phyloP scores from a whole-genome alignment of 345 rosid species.

The Salix suchowensis region DNA sequence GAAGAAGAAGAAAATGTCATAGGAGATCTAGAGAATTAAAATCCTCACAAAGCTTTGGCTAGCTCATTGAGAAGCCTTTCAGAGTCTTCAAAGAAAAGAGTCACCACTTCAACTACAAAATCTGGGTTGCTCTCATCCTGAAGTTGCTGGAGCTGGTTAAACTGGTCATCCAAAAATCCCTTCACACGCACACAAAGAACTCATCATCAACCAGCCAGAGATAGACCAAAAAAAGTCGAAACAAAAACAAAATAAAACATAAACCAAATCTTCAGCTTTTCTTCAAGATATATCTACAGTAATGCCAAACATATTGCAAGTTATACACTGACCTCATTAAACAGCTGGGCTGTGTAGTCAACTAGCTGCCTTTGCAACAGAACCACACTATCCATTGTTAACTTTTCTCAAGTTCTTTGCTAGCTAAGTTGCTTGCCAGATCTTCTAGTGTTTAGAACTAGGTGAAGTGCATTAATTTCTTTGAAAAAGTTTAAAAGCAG shows the following conservation, averaged over 20 bases:
- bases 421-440: conserved; percentile 18
- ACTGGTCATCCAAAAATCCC: conserved; percentile 60
- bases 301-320: neutral
- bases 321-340: conserved; percentile 40
- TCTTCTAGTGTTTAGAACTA: conserved; percentile 8
- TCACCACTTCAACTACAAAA: conserved; percentile 56
- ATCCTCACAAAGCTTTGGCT: conserved; percentile 40
- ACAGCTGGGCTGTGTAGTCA: conserved; percentile 44
- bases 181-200: conserved; percentile 9
- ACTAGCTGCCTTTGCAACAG: conserved; percentile 47
- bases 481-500: conserved; percentile 4
- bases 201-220: neutral
- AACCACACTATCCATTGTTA: conserved; percentile 40
- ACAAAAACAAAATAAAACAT: neutral
- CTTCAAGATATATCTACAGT: neutral
- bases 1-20: neutral
- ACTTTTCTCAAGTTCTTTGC: neutral
- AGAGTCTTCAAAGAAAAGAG: conserved; percentile 54
- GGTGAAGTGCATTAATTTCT: neutral
- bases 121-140: conserved; percentile 64
- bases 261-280: neutral
- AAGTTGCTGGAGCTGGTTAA: conserved; percentile 50
- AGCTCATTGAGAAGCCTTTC: conserved; percentile 53
- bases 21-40: neutral
- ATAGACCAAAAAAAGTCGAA: neutral